Evolutionary conservation across 2,329 filamentous ascomycete species (phyloP).

Genomic region (Pseudopithomyces chartarum): DNA sequence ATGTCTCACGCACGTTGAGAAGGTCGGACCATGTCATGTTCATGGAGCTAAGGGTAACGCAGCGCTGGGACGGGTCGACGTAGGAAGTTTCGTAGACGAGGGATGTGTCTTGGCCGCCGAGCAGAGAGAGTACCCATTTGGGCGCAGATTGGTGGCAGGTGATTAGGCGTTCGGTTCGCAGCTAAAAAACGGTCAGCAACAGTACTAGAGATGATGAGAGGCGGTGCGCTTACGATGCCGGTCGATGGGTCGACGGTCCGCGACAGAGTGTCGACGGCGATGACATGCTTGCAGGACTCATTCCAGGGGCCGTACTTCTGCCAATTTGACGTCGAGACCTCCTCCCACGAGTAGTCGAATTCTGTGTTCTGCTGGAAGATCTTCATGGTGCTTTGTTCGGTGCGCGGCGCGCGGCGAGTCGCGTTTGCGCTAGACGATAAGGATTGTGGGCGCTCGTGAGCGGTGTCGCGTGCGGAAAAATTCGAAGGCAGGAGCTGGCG

Average conservation of each 20-base stretch:
- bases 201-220: slow-evolving; percentile 14
- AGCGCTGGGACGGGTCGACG: slow-evolving; percentile 81
- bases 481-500: slow-evolving; percentile 5
- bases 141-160: slow-evolving; percentile 70
- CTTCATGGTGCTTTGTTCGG: slow-evolving; percentile 68
- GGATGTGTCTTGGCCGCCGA: slow-evolving; percentile 79
- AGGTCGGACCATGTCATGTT: slow-evolving; percentile 94
- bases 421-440: not conserved
- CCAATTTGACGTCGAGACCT: slow-evolving; percentile 98
- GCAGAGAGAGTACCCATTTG: slow-evolving; percentile 78
- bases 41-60: slow-evolving; percentile 94
- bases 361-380: slow-evolving; percentile 89
- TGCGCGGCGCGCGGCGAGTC: slow-evolving; percentile 11
- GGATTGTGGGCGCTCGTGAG: not conserved
- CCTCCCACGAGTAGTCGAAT: slow-evolving; percentile 98
- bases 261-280: slow-evolving; percentile 90
- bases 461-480: not conserved
- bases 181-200: slow-evolving; percentile 45
- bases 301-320: slow-evolving; percentile 99
- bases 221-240: slow-evolving; percentile 63
- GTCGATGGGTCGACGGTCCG: slow-evolving; percentile 68
- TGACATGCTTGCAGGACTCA: slow-evolving; percentile 80
- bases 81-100: slow-evolving; percentile 96
- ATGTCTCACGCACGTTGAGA: slow-evolving; percentile 89
- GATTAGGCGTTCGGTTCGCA: slow-evolving; percentile 73